Evolutionary conservation across 2,329 filamentous ascomycete genomes (phyloP), one percentile per base, ranked within the genome.

Genomic region (Ophiocordyceps sinensis): DNA sequence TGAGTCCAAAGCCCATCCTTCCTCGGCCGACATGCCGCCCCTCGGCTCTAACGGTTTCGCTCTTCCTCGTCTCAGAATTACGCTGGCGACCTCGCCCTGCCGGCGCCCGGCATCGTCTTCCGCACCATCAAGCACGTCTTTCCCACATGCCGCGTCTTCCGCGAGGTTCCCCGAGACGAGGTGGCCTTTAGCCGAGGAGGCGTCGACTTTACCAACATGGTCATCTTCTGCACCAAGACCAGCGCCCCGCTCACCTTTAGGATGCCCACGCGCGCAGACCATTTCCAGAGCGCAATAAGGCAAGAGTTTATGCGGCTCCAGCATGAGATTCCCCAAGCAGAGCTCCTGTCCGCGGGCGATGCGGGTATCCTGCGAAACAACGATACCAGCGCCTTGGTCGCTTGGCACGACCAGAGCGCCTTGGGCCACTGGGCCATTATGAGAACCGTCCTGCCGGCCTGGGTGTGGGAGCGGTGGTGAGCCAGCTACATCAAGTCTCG

Each of bases 391-490:
- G 70, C 76, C 51, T 66, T 95, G 53, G 71, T 72, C 42, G 70
- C 73, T 56, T 85, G 76, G 68, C 87, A 94, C 56, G 70, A 77
- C 53, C 68, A 75, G 53, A 85, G 83, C 52, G 88, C 88, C 0
- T 56, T 83, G 40, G 83, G 83, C 10, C 91, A 98, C 63, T 98
- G 91, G 91, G 67, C 65, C 36, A 81, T 98, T 37, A 98, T 98
- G 87, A 76, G 91, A 54, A 75, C 66, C 1, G 87, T 95, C 3
- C 50, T 96, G 46, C 87, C 88, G 1, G 68, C 68, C 43, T 64
- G 65, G 12, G 75, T 96, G 23, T 98, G 91, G 91, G 82, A 94
- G 64, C 73, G 77, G 53, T 96, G 86, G 85, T 94, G 29, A 41
- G 12, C 23, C 11, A 7, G 23, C 23, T 26, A 26, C 23, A 26